Evolutionary conservation across 345 rosid genomes (phyloP), one percentile per base, ranked within the genome.

Genomic region (Melastoma malabathricum): DNA sequence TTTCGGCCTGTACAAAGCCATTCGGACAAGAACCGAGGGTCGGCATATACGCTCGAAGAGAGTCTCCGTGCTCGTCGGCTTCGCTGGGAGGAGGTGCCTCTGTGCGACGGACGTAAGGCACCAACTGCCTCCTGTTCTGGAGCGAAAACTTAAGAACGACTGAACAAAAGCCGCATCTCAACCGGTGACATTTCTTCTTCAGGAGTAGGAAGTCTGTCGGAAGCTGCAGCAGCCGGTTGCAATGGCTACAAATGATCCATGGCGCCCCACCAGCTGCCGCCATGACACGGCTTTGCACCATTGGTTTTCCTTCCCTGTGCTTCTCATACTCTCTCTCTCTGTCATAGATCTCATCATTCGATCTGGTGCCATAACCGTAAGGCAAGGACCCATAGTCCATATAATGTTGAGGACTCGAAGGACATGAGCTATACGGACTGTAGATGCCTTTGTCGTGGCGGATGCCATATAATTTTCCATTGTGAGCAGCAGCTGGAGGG

Each of bases 251-350:
- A 61, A 71, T 62, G 27, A 78, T 18, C 47, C 84, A 75, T 48
- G 98, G 98, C 2, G 94, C 94, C 1, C 86, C 98, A 52, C 94
- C 88, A 8, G 83, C 83, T 10, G 72, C 67, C 23, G 98, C 94
- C 17, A 81, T 70, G 56, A 86, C 56, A 70, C 74, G 81, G 56
- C 78, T 72, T 74, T 76, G 83, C 47, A 58, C 78, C 58, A 68
- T 60, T 41, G 52, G 64, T 62, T 61, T 68, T 69, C 72, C 70
- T 69, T 74, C 89, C 66, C 52, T 74, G 23, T 70, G 62, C 53
- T 57, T 78, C 59, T 64, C 74, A 59, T 60, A 51, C 52, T 48
- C 70, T 39, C 61, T 61, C 64, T 59, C 41, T 34, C 9, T 67
- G 57, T 70, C 69, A 57, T 62, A 64, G 57, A 76, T 77, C 62